Evolutionary conservation across 179 eudicot species (phyloP).

Genomic region (Heliamphora pulchella): DNA sequence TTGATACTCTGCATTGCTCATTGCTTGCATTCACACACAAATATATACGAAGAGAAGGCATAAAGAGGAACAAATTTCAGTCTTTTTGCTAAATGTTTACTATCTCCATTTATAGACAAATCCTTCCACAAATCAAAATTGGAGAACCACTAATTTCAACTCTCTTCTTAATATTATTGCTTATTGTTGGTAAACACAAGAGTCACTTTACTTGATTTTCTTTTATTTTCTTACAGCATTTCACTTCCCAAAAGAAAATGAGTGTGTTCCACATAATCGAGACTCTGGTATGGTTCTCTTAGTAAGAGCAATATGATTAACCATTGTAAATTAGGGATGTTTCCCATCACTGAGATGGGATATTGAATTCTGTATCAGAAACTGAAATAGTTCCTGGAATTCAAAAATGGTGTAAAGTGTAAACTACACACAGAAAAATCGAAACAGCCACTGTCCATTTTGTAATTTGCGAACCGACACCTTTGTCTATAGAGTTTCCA

Average conservation of each 20-base stretch:
- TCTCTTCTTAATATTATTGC: not conserved
- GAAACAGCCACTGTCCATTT: conserved; percentile 3
- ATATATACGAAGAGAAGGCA: not conserved
- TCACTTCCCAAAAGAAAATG: not conserved
- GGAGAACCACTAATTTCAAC: not conserved
- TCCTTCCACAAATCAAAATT: not conserved
- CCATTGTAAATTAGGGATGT: not conserved
- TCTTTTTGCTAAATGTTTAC: not conserved
- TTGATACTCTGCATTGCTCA: not conserved
- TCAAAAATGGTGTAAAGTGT: not conserved
- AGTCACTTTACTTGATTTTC: not conserved
- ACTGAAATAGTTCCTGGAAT: conserved; percentile 5
- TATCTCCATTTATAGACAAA: not conserved
- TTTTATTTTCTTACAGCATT: not conserved
- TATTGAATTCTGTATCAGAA: not conserved
- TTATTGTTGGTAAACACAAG: not conserved
- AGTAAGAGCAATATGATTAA: not conserved
- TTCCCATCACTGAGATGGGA: not conserved
- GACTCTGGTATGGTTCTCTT: not conserved
- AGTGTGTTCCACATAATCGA: not conserved
- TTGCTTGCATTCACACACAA: not conserved
- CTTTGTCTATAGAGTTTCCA: not conserved
- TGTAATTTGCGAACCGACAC: not conserved
- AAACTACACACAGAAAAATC: not conserved
- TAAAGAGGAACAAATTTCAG: not conserved